Base-by-base conservation (phyloP, 2,329 filamentous ascomycete species). In the Drechslerella dactyloides region DNA sequence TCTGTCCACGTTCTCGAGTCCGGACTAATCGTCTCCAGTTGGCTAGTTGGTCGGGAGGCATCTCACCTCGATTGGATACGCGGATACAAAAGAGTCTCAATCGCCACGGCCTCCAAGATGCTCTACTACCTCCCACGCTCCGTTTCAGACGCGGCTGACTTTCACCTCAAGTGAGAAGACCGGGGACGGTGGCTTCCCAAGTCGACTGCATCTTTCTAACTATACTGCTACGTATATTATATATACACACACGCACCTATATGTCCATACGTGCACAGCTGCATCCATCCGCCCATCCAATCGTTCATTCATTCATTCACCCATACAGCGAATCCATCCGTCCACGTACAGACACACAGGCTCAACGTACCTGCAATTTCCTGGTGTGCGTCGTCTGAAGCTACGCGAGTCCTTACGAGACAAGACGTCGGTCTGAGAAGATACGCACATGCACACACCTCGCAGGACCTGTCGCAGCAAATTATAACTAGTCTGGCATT, bases 131-230 rank as follows among this genome's bases (percentile, higher is more conserved):
- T 52, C 37, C 52, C 48, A 69, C 35, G 65, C 65, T 44, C 58
- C 57, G 65, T 69, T 57, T 54, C 65, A 27, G 65, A 69, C 65
- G 65, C 65, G 65, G 65, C 65, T 27, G 65, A 62, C 37, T 69
- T 52, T 69, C 65, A 69, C 35, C 58, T 69, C 52, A 69, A 69
- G 65, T 69, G 65, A 69, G 56, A 60, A 42, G 21, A 24, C n/a
- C n/a, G 35, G 8, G 5, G 37, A 51, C 35, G 15, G 59, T 63
- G 59, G 59, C 59, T 63, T 19, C 1, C 52, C 10, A 2, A 10
- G 17, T 19, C 23, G 10, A 23, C 23, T 23, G n/a, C 13, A 23
- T 23, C 19, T 6, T 48, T 21, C 11, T 48, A n/a, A 6, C 11
- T n/a, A 13, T 50, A 11, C 13, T 17, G 19, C 21, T 21, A 19